Evolutionary conservation across 371 early-diverging fungal species (phyloP).

Genomic region (Mortierella sp.): DNA sequence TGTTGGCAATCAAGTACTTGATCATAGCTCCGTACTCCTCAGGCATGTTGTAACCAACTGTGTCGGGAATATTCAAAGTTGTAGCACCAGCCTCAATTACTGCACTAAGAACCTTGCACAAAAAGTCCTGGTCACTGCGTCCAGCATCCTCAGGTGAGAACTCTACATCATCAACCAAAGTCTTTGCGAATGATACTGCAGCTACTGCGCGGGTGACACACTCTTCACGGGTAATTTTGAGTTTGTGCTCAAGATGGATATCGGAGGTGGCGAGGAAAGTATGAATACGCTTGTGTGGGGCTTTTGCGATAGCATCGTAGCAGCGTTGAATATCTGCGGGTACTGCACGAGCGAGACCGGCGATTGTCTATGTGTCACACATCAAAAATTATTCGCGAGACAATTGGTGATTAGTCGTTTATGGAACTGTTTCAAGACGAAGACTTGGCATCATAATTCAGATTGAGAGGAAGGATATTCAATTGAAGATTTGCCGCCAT

Average conservation of each 20-base stretch:
- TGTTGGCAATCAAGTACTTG: slow-evolving; percentile 81
- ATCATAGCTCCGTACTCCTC: slow-evolving; percentile 91
- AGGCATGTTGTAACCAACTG: slow-evolving; percentile 95
- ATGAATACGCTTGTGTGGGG: slow-evolving; percentile 92
- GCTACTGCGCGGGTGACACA: slow-evolving; percentile 88
- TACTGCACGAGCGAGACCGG: slow-evolving; percentile 92
- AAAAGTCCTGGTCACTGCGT: slow-evolving; percentile 88
- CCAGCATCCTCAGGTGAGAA: slow-evolving; percentile 97
- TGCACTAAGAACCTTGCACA: slow-evolving; percentile 85
- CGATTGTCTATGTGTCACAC: slow-evolving; percentile 71
- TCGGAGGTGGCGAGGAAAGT: slow-evolving; percentile 96
- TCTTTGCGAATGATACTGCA: slow-evolving; percentile 84
- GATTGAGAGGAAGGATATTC: too few species aligned
- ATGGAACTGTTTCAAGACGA: too few species aligned
- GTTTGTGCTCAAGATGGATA: slow-evolving; percentile 94
- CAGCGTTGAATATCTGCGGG: slow-evolving; percentile 89
- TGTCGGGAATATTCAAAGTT: slow-evolving; percentile 97
- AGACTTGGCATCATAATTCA: too few species aligned
- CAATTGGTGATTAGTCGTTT: not conserved
- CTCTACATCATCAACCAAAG: slow-evolving; percentile 89
- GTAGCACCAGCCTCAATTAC: slow-evolving; percentile 96
- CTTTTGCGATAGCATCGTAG: slow-evolving; percentile 87
- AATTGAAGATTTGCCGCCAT: too few species aligned
- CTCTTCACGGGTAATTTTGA: slow-evolving; percentile 89
- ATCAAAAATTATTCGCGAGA: not conserved